Evolutionary conservation across 2,329 filamentous ascomycete species (phyloP).

Genomic region (Tolypocladium endophyticum): DNA sequence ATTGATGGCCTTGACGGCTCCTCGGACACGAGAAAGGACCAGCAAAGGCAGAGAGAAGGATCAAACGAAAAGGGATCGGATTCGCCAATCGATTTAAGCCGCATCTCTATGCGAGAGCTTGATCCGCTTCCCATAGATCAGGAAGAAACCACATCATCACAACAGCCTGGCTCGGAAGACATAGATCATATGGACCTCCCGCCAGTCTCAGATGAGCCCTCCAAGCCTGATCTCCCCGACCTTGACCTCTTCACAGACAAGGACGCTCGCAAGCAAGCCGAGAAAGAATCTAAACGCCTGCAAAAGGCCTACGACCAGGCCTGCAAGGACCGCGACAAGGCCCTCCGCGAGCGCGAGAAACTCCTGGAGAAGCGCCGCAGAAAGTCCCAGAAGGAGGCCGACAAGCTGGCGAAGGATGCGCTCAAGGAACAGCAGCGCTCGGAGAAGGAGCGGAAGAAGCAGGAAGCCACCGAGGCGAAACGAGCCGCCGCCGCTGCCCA

Average conservation of each 20-base stretch:
- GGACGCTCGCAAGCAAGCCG: constrained; percentile 54
- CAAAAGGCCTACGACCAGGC: constrained; percentile 56
- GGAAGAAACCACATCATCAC: neutral
- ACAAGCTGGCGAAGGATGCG: constrained; percentile 29
- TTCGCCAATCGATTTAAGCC: constrained; percentile 5
- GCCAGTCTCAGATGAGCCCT: constrained; percentile 38
- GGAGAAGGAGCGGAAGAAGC: constrained; percentile 17
- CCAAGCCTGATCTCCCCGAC: constrained; percentile 36
- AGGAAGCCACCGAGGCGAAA: constrained; percentile 17
- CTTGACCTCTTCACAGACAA: constrained; percentile 50
- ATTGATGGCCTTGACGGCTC: neutral
- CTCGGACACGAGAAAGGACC: neutral
- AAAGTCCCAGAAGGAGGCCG: constrained; percentile 29
- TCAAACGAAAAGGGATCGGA: neutral
- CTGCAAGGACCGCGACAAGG: constrained; percentile 55
- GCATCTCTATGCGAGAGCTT: constrained; percentile 21
- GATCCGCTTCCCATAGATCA: constrained; percentile 29
- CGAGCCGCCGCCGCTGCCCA: constrained; percentile 5
- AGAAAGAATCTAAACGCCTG: constrained; percentile 54
- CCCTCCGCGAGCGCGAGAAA: constrained; percentile 52
- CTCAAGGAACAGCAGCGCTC: constrained; percentile 24
- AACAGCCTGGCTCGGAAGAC: neutral
- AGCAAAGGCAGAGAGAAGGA: neutral
- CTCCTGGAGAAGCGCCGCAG: constrained; percentile 42
- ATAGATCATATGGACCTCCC: constrained; percentile 20